phyloP scores from a whole-genome alignment of 2,329 filamentous ascomycete species.

The Cytospora piceae region DNA sequence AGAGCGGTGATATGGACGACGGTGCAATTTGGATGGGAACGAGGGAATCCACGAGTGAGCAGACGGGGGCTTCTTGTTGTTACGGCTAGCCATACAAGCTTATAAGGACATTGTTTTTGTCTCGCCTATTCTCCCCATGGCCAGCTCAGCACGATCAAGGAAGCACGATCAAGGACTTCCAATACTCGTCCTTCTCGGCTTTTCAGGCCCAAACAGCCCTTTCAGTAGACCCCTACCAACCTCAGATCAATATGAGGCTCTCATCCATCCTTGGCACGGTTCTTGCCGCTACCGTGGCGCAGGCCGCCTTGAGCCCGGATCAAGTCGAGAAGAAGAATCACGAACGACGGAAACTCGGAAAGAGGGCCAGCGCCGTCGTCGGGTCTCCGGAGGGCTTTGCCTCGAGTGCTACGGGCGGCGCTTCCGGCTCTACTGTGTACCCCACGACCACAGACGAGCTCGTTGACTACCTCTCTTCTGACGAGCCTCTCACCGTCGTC shows the following conservation, averaged over 20 bases:
- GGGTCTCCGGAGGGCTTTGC: conserved; percentile 48
- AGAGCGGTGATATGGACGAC: background rate
- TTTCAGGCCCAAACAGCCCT: background rate
- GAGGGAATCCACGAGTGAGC: background rate
- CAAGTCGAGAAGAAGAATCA: conserved; percentile 12
- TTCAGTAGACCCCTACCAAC: background rate
- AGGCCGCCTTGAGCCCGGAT: conserved; percentile 11
- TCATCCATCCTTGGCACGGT: conserved; percentile 6
- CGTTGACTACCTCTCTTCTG: conserved; percentile 36
- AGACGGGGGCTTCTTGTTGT: background rate
- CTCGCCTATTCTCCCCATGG: background rate
- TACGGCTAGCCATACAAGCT: background rate
- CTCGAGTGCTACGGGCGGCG: conserved; percentile 62
- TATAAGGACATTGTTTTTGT: background rate
- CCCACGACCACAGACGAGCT: conserved; percentile 59
- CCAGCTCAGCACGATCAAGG: background rate
- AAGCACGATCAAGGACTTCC: background rate
- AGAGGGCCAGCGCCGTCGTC: conserved; percentile 35
- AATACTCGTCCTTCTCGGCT: background rate
- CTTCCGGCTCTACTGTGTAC: conserved; percentile 55
- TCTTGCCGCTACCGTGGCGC: conserved; percentile 13
- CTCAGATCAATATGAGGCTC: conserved; percentile 9
- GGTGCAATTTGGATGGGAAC: background rate
- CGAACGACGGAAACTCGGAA: conserved; percentile 16
- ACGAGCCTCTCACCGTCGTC: conserved; percentile 43